Evolutionary conservation across 345 rosid genomes (phyloP).

Genomic region (Eutrema japonicum): DNA sequence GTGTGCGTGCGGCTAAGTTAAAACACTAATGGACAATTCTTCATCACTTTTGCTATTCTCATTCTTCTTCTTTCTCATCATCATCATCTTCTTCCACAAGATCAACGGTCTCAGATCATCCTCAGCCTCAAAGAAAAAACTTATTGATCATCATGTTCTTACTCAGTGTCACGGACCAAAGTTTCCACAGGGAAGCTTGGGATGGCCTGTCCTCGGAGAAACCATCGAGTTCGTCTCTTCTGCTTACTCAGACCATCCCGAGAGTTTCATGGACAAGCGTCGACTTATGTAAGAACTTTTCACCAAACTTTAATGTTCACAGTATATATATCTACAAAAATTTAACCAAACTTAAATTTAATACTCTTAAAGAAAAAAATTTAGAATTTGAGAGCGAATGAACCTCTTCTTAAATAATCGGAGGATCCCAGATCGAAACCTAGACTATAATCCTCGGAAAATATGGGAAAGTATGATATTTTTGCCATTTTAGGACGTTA

Average conservation of each 20-base stretch:
- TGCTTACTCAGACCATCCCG: conserved; percentile 89
- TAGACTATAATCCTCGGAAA: not conserved
- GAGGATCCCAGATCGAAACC: not conserved
- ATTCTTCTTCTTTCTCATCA: conserved; percentile 41
- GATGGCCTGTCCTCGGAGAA: conserved; percentile 94
- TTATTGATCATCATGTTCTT: conserved; percentile 14
- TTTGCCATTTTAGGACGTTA: not conserved
- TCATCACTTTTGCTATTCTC: conserved; percentile 44
- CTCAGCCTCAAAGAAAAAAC: conserved; percentile 29
- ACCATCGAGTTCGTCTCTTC: conserved; percentile 81
- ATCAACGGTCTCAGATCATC: conserved; percentile 35
- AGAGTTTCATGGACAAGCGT: conserved; percentile 87
- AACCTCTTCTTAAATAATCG: too few relatives aligned
- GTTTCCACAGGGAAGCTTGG: conserved; percentile 74
- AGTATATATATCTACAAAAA: not conserved
- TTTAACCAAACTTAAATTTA: not conserved
- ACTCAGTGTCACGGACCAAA: conserved; percentile 13
- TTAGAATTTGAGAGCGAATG: too few relatives aligned
- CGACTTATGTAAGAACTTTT: conserved; percentile 56
- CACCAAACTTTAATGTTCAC: not conserved
- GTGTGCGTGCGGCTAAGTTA: conserved; percentile 42
- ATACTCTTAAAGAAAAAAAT: not conserved
- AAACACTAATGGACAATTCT: conserved; percentile 45
- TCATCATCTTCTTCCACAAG: conserved; percentile 43
- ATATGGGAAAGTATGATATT: not conserved